These are phyloP conservation scores for Cladochytrium replicatum DNA, from an alignment of 192 early-diverging fungal species.

Conservation along the genomic window DNA sequence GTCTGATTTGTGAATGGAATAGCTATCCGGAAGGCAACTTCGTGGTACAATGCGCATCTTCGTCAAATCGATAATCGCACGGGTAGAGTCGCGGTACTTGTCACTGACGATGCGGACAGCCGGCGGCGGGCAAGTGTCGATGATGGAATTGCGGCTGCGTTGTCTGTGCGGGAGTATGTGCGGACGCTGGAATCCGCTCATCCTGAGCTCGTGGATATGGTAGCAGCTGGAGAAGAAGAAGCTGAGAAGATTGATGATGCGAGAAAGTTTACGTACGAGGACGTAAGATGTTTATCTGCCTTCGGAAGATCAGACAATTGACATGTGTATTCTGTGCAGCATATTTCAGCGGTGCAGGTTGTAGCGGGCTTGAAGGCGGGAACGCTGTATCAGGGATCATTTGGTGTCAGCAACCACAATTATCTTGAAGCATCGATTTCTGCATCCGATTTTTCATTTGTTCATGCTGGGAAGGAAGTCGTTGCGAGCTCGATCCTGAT, in stretches of 20 bases:
- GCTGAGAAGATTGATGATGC: conserved; percentile 35
- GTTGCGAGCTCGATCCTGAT: conserved; percentile 67
- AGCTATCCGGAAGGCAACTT: conserved; percentile 77
- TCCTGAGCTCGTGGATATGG: conserved; percentile 90
- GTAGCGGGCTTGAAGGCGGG: conserved; percentile 76
- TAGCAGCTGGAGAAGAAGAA: conserved; percentile 43
- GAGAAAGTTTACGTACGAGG: conserved; percentile 54
- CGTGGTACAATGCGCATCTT: conserved; percentile 79
- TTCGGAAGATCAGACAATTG: background rate
- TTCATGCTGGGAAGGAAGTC: conserved; percentile 65
- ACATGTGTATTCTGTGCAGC: conserved; percentile 29
- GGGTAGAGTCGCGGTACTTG: conserved; percentile 44
- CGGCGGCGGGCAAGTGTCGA: conserved; percentile 53
- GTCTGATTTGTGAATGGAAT: conserved; percentile 1
- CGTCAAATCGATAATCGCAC: conserved; percentile 9
- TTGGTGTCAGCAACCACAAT: conserved; percentile 79
- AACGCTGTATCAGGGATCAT: conserved; percentile 66
- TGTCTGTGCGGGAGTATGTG: conserved; percentile 65
- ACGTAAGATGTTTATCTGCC: conserved; percentile 25
- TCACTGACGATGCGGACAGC: conserved; percentile 89
- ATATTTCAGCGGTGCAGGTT: conserved; percentile 67
- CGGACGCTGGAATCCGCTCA: conserved; percentile 52
- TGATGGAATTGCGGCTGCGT: conserved; percentile 55
- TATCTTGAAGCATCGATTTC: conserved; percentile 54
- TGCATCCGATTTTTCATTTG: background rate